These are phyloP conservation scores for Nigrospora sphaerica DNA, from an alignment of 2,329 filamentous ascomycete genomes.

Conservation along the genomic window DNA sequence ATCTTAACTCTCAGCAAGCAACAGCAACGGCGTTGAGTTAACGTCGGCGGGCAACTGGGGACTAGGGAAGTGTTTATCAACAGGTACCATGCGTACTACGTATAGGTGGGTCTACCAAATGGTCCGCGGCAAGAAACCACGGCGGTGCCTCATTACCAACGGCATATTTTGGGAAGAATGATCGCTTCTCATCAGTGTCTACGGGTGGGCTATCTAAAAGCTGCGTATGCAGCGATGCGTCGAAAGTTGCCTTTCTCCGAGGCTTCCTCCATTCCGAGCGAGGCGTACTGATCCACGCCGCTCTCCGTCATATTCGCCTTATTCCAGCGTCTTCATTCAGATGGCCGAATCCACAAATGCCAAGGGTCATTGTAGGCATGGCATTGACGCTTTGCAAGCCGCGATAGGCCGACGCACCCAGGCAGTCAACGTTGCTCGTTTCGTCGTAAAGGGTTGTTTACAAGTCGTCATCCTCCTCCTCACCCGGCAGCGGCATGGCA, in stretches of 20 bases:
- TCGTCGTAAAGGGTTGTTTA: conserved; percentile 28
- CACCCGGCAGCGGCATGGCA: conserved; percentile 81
- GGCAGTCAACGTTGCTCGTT: conserved; percentile 6
- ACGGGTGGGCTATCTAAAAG: conserved; percentile 26
- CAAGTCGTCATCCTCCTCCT: conserved; percentile 73
- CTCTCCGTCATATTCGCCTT: conserved; percentile 15
- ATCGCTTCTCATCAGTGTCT: conserved; percentile 19
- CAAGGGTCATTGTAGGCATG: conserved; percentile 5
- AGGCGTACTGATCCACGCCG: conserved; percentile 13
- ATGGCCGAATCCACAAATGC: conserved; percentile 14
- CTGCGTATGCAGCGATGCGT: conserved; percentile 22
- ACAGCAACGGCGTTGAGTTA: no score
- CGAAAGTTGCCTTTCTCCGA: conserved; percentile 16
- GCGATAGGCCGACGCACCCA: conserved; percentile 4
- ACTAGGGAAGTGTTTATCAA: no score
- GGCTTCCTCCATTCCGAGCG: conserved; percentile 14
- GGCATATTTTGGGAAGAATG: not conserved
- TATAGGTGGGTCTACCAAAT: no score
- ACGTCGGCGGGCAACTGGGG: no score
- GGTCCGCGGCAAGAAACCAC: no score
- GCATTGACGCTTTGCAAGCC: conserved; percentile 3
- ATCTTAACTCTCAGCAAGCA: no score
- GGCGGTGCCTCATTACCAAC: no score
- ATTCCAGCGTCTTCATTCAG: conserved; percentile 15
- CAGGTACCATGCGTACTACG: no score